These are phyloP conservation scores for Tothia fuscella DNA, from an alignment of 2,329 filamentous ascomycete genomes.

Conservation along the genomic window DNA sequence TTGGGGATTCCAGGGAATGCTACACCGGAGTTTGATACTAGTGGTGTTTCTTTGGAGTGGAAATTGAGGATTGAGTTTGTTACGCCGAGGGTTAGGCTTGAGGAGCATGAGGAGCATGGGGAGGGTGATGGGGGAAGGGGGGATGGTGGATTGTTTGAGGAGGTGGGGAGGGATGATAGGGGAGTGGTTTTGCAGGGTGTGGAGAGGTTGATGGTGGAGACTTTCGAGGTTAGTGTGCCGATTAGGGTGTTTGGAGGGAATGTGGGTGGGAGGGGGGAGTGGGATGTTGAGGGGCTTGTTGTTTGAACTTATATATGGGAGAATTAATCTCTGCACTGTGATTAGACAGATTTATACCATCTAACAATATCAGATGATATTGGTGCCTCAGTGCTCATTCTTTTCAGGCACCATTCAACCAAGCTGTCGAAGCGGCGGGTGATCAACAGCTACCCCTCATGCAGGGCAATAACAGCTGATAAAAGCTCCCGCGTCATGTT, in stretches of 20 bases:
- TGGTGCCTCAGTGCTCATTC: no score
- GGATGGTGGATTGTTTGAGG: constrained; percentile 51
- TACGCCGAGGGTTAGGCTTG: constrained; percentile 46
- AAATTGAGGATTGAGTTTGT: constrained; percentile 86
- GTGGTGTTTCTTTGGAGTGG: constrained; percentile 78
- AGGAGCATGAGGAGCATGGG: constrained; percentile 16
- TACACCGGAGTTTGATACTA: constrained; percentile 87
- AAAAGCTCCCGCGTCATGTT: no score
- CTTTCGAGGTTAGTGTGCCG: constrained; percentile 80
- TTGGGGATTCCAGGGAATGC: constrained; percentile 73
- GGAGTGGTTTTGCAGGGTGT: constrained; percentile 66
- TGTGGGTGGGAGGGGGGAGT: constrained; percentile 25
- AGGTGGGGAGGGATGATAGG: constrained; percentile 66
- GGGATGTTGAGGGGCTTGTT: constrained; percentile 15
- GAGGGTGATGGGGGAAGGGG: constrained; percentile 20
- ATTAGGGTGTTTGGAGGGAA: constrained; percentile 62
- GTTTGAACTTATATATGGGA: no score
- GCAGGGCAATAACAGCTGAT: no score
- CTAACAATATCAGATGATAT: no score
- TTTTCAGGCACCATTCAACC: no score
- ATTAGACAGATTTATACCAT: no score
- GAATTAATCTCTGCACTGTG: no score
- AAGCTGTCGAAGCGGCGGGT: no score
- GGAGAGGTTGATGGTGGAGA: constrained; percentile 71
- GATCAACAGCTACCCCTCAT: no score